phyloP scores from a whole-genome alignment of 192 early-diverging fungal genomes.

The Coemansia sp. region DNA sequence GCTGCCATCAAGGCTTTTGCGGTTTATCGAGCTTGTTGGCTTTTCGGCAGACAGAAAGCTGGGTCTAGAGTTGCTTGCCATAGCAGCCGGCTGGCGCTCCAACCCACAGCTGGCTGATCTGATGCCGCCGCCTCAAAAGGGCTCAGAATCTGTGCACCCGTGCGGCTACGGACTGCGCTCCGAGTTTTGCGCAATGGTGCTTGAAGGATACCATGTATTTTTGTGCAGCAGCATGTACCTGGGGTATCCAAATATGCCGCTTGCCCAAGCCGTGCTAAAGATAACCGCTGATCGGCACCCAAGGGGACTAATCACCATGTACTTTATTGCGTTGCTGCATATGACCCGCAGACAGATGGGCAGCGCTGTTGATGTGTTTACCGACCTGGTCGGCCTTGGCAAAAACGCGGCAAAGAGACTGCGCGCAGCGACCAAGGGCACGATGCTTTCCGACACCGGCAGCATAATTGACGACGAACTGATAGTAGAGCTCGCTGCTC shows the following conservation, averaged over 20 bases:
- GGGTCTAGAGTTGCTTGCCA: constrained; percentile 69
- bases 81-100: constrained; percentile 70
- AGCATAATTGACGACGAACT: neutral
- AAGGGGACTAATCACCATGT: constrained; percentile 70
- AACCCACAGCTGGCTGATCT: constrained; percentile 15
- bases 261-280: constrained; percentile 62
- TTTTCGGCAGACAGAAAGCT: constrained; percentile 75
- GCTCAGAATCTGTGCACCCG: constrained; percentile 13
- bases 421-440: neutral
- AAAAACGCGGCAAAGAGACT: constrained; percentile 6
- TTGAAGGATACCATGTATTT: constrained; percentile 75
- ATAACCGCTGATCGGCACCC: constrained; percentile 62
- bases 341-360: constrained; percentile 59
- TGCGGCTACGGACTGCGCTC: constrained; percentile 69
- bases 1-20: constrained; percentile 68
- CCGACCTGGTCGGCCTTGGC: constrained; percentile 21
- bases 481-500: neutral
- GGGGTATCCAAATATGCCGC: constrained; percentile 64
- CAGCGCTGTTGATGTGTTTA: constrained; percentile 64
- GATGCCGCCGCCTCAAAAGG: constrained; percentile 23
- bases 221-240: constrained; percentile 68
- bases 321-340: constrained; percentile 65
- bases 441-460: neutral
- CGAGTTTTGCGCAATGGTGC: constrained; percentile 72
- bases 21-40: constrained; percentile 81